These are phyloP conservation scores for Gnomoniopsis sp. DNA, from an alignment of 2,329 filamentous ascomycete species.

Conservation along the genomic window DNA sequence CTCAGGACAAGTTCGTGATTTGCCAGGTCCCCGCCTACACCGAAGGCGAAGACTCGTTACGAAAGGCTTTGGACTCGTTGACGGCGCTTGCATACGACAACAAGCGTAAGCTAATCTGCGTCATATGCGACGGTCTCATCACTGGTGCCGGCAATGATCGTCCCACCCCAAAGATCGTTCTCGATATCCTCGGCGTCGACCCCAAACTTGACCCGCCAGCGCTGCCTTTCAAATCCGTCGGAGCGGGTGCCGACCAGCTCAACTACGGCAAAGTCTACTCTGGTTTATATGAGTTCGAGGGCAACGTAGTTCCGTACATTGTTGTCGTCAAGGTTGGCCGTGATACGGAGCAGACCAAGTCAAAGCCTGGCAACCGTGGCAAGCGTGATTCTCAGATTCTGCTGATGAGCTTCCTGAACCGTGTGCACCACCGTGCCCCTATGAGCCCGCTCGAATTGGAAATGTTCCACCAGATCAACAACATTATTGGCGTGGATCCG, in stretches of 20 bases:
- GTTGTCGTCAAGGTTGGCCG: slow-evolving; percentile 97
- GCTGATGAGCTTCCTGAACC: slow-evolving; percentile 96
- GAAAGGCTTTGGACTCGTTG: slow-evolving; percentile 90
- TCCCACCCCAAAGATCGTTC: slow-evolving; percentile 93
- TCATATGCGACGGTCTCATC: slow-evolving; percentile 97
- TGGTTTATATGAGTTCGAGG: slow-evolving; percentile 94
- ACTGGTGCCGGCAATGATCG: slow-evolving; percentile 94
- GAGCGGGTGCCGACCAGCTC: slow-evolving; percentile 82
- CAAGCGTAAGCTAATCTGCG: slow-evolving; percentile 93
- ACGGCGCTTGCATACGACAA: slow-evolving; percentile 96
- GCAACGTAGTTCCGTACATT: slow-evolving; percentile 93
- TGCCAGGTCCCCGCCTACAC: slow-evolving; percentile 98
- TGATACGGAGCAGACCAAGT: slow-evolving; percentile 84
- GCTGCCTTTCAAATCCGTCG: slow-evolving; percentile 90
- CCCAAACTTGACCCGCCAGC: slow-evolving; percentile 95
- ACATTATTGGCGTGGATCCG: slow-evolving; percentile 96
- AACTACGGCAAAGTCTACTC: slow-evolving; percentile 99
- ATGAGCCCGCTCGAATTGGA: slow-evolving; percentile 97
- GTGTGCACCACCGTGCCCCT: slow-evolving; percentile 86
- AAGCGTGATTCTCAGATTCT: slow-evolving; percentile 98
- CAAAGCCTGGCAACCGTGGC: slow-evolving; percentile 95
- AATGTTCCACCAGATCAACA: slow-evolving; percentile 99
- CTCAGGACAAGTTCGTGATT: slow-evolving; percentile 98
- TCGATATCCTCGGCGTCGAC: slow-evolving; percentile 95
- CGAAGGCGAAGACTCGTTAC: slow-evolving; percentile 90